Base-by-base conservation (phyloP, 371 early-diverging fungal species). In the Circinella umbellata region DNA sequence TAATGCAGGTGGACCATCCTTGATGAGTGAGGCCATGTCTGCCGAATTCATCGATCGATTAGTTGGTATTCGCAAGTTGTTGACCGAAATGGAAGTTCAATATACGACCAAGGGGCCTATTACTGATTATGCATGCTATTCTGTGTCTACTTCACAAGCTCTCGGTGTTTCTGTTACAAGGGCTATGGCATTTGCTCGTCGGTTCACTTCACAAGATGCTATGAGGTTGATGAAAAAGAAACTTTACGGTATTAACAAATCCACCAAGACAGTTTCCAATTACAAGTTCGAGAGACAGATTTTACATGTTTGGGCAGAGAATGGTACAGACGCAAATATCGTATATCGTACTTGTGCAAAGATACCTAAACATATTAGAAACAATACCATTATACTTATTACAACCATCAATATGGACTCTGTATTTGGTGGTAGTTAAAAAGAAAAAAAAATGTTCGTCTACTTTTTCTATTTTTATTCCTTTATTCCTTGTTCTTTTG, bases 141-240 rank as follows among this genome's bases (percentile, higher is more conserved):
- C 80, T 18, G 61, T 15, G 15, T 51, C 38, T 46, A 61, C 46
- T 13, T 55, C 48, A 7, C 72, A 9, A 62, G 54, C 70, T 15
- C 55, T 86, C 9, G 87, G 85, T 36, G 86, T 89, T 10, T 86
- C 87, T 6, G 89, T 89, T 20, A 89, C 89, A 3, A 73, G 89
- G 3, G 87, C 89, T 1, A 80, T 82, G 69, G 78, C 85, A 0
- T 83, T 69, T 66, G 61, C 73, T 34, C 75, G 85, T 8, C 69
- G 74, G 0, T 84, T 80, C 66, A 82, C 82, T 0, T 69, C 69
- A 38, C 36, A 73, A 18, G 85, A 86, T 64, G 86, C 87, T 3
- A 68, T 68, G 0, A 73, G 77, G 17, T 61, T 87, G n/a, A 61
- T 89, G 9, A 66, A 63, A 37, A 84, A 82, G 68, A 89, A 89